Percentiles rank a stretch among this genome's conserved stretches.
These are phyloP conservation scores for Gossypium anomalum DNA, from an alignment of 345 rosid genomes.

Conservation along the genomic window DNA sequence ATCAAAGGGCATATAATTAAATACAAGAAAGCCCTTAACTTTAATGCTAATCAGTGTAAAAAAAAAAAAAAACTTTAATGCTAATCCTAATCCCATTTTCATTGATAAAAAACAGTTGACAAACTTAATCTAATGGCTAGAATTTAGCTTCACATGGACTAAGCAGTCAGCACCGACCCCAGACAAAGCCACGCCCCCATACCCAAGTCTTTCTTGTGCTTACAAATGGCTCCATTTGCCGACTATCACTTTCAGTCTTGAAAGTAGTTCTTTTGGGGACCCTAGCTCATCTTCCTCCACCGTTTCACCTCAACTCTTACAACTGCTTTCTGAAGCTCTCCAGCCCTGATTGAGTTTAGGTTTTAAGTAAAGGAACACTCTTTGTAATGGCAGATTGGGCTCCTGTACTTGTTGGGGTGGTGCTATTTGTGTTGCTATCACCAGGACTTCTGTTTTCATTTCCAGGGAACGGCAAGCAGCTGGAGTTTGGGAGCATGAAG, in stretches of 20 bases:
- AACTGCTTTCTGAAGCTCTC: slow-evolving; percentile 3
- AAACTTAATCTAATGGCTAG: background rate
- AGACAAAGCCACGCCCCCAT: background rate
- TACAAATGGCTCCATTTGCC: background rate
- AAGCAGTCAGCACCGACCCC: background rate
- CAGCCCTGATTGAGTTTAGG: background rate
- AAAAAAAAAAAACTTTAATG: too few species aligned
- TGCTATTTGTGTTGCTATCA: slow-evolving; percentile 73
- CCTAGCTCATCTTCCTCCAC: slow-evolving; percentile 3
- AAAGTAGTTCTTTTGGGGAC: background rate
- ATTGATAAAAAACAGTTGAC: background rate
- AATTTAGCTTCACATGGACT: background rate
- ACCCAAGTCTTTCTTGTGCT: slow-evolving; percentile 18
- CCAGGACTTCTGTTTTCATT: slow-evolving; percentile 82
- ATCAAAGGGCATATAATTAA: too few species aligned
- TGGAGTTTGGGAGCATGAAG: slow-evolving; percentile 80
- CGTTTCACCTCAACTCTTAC: background rate
- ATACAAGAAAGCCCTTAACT: background rate
- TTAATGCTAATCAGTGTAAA: background rate
- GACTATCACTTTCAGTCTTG: background rate
- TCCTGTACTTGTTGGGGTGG: slow-evolving; percentile 75
- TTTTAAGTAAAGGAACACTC: background rate
- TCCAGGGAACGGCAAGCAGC: slow-evolving; percentile 54
- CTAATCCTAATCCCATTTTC: background rate
- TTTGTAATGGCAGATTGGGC: slow-evolving; percentile 89